These are phyloP conservation scores for Colletotrichum cereale DNA, from an alignment of 2,329 filamentous ascomycete species.

Conservation along the genomic window DNA sequence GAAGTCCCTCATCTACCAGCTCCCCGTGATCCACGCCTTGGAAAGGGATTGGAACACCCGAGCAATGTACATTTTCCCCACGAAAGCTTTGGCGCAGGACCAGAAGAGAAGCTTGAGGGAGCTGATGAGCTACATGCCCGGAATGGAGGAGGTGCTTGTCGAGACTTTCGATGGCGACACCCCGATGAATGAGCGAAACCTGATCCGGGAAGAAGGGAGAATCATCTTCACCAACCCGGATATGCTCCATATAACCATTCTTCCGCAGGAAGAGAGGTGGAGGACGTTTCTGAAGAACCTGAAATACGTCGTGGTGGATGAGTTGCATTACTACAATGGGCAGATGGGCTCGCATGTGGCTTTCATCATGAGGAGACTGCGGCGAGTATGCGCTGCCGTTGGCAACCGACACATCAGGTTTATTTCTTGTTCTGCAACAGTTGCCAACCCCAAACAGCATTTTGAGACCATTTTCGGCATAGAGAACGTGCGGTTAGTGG, in stretches of 20 bases:
- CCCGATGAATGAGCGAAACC: constrained; percentile 80
- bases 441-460: constrained; percentile 91
- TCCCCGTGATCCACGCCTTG: constrained; percentile 89
- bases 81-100: constrained; percentile 95
- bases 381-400: constrained; percentile 89
- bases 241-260: constrained; percentile 94
- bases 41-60: constrained; percentile 82
- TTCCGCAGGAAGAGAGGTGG: constrained; percentile 94
- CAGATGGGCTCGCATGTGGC: constrained; percentile 94
- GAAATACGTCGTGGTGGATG: constrained; percentile 90
- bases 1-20: constrained; percentile 97
- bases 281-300: constrained; percentile 88
- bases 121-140: constrained; percentile 83
- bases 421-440: constrained; percentile 95
- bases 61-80: constrained; percentile 98
- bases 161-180: constrained; percentile 98
- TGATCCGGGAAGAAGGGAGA: constrained; percentile 87
- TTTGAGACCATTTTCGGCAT: constrained; percentile 96
- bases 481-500: constrained; percentile 82
- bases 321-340: constrained; percentile 96
- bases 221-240: constrained; percentile 99
- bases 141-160: constrained; percentile 80
- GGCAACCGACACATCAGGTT: constrained; percentile 90
- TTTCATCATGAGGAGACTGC: constrained; percentile 90
- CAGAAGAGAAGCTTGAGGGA: constrained; percentile 90